phyloP scores from a whole-genome alignment of 2,329 filamentous ascomycete species.

The Stemphylium lycopersici region DNA sequence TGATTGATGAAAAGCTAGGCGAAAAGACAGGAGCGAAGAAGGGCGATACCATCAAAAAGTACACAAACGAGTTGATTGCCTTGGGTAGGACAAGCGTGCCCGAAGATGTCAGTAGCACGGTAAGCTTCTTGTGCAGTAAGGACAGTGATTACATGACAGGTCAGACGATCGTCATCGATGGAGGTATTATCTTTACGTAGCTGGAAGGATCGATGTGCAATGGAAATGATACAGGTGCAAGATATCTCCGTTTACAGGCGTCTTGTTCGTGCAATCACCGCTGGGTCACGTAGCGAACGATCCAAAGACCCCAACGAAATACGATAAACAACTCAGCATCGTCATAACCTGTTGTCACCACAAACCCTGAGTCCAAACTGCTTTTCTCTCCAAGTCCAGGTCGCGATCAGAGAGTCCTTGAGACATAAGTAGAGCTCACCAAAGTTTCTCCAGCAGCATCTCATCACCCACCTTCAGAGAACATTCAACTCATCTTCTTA shows the following conservation, averaged over 20 bases:
- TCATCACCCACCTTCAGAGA: no score
- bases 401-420: no score
- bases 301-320: no score
- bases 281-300: no score
- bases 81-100: conserved; percentile 64
- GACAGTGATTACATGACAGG: conserved; percentile 71
- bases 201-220: background rate
- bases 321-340: no score
- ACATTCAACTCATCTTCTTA: no score
- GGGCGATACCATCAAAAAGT: conserved; percentile 63
- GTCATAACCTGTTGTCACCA: no score
- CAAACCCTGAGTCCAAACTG: no score
- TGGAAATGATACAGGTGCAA: background rate
- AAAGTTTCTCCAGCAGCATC: no score
- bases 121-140: conserved; percentile 65
- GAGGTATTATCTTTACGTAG: conserved; percentile 60
- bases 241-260: no score
- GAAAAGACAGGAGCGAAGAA: conserved; percentile 58
- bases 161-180: conserved; percentile 68
- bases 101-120: conserved; percentile 67
- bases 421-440: no score
- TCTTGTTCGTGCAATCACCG: background rate
- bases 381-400: no score
- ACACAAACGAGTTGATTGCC: conserved; percentile 60
- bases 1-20: conserved; percentile 67